phyloP scores from a whole-genome alignment of 257 asterid genomes.

The Solanum arcanum region DNA sequence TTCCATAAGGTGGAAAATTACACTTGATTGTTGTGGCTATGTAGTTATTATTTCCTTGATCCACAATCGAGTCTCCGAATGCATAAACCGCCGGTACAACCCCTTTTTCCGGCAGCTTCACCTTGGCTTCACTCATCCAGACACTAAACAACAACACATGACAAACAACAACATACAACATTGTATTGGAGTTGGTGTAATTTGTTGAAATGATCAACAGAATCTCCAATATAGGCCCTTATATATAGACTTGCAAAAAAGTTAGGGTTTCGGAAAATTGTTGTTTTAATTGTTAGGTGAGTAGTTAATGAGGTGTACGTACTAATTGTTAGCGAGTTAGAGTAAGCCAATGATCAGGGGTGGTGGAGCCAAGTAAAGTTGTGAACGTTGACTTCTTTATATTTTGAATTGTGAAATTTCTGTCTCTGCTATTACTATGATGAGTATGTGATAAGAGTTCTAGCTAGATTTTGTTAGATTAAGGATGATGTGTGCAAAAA shows the following conservation, averaged over 20 bases:
- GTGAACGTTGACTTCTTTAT: too few species aligned
- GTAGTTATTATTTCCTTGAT: conserved; percentile 48
- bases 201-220: background rate
- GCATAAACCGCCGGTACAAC: conserved; percentile 30
- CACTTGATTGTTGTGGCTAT: conserved; percentile 23
- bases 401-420: too few species aligned
- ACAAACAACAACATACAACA: background rate
- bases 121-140: background rate
- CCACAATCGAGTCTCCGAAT: conserved; percentile 59
- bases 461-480: background rate
- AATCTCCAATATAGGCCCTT: background rate
- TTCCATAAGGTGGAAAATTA: conserved; percentile 50
- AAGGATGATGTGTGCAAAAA: background rate
- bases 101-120: conserved; percentile 8
- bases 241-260: background rate
- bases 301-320: background rate
- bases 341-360: background rate
- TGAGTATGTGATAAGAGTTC: background rate
- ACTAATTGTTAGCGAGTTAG: background rate
- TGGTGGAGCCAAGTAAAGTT: background rate
- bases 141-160: background rate
- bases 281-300: background rate
- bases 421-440: background rate
- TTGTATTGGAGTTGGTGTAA: background rate
- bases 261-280: background rate